Base-by-base conservation (phyloP, 805 yeast species). In the Kodamaea neixiangensis region DNA sequence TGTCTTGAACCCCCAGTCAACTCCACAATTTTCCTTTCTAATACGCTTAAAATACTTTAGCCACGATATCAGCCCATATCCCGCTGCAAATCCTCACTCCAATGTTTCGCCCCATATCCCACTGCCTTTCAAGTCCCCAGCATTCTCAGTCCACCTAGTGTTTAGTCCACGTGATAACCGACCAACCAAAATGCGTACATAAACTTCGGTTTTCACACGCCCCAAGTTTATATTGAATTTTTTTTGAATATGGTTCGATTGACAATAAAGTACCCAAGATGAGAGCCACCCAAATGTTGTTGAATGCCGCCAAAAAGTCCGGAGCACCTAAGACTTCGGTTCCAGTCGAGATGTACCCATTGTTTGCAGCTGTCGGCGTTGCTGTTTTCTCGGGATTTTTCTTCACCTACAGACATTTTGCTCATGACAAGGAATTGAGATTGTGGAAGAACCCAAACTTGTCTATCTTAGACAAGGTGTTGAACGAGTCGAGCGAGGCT, bases 351-450 rank as follows among this genome's bases (percentile, higher is more conserved):
- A 68, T 74, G 79, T 70, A 67, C 65, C 79, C 79, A 55, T 73
- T 74, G 63, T 74, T 74, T 53, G 77, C 74, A 53, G 76, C 77
- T 49, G 67, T 69, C 34, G 77, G 68, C 47, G 75, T 72, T 25
- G 79, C 79, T 21, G 49, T 67, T 53, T 56, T 50, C 33, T 73
- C 78, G 6, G 75, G 71, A 49, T 48, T 55, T 51, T 72, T 58
- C 64, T 74, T 74, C 71, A 74, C 79, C 54, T 74, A 74, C 70
- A 73, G 78, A 68, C 79, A 74, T 59, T 74, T 74, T 63, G 73
- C 75, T 51, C 63, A 72, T 63, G 78, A 74, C 64, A 57, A 60
- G 57, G 72, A 74, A 52, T 73, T 74, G 62, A 73, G 79, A 68
- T 71, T 74, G 62, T 72, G 77, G 78, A 66, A 71, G 58, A 74